Evolutionary conservation across 2,329 filamentous ascomycete species (phyloP), one percentile per base, ranked within the genome.

Genomic region (Fusarium subglutinans): DNA sequence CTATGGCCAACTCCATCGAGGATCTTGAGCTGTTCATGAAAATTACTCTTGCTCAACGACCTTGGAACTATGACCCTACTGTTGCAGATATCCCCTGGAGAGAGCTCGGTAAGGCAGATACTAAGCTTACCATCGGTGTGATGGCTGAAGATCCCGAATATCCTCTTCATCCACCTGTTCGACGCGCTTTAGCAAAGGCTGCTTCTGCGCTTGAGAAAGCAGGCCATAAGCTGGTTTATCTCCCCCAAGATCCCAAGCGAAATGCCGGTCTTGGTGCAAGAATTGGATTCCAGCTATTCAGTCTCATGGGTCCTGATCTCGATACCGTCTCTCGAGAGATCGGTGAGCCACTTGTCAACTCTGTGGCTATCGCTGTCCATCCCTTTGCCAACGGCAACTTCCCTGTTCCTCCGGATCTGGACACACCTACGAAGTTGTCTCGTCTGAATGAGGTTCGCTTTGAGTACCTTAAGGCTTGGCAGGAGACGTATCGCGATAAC

Each of bases 131-230:
- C 0, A 85, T 90, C 44, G 89, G 89, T 1, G 70, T 90, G 3
- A 75, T 88, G 17, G 65, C 83, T 5, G 85, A 86, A 50, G 86
- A 89, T 70, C 79, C 83, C 0, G 78, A 84, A 4, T 85, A 85
- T 37, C 87, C 86, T 1, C 79, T 89, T 0, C 87, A 89, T 30
- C 87, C 89, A 0, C 86, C 87, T 0, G 83, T 90, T 4, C 82
- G 81, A 4, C 81, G 86, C 5, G 81, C 85, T 3, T 68, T 90
- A 4, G 79, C 85, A 10, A 79, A 75, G 2, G 86, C 86, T 0
- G 79, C 83, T 1, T 77, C 79, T 2, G 75, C 73, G 1, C 76
- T 90, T 7, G 75, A 80, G 40, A 78, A 75, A 0, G 82, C 83
- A 0, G 88, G 88, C 1, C 86, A 90, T 69, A 79, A 77, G 0